A percentile compares a stretch with the other conserved stretches of the same genome.
Conservation (phyloP, 208 protist genomes). For the Trichomonas tenax region DNA sequence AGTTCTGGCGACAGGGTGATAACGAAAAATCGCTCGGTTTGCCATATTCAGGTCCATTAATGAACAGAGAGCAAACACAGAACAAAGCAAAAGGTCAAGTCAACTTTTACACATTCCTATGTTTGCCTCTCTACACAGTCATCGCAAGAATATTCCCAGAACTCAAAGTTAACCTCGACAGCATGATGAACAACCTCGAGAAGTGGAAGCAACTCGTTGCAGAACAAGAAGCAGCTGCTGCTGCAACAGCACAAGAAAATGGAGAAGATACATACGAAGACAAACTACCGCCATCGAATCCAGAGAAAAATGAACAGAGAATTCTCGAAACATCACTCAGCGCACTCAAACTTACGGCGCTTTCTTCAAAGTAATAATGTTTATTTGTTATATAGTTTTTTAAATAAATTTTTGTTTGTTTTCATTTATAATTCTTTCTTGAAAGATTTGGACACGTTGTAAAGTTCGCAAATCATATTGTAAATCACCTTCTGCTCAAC, state of each 20-base stretch:
- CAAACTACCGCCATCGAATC: neutral
- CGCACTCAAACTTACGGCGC: neutral
- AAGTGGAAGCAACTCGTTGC: neutral
- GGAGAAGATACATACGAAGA: neutral
- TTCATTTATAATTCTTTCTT: no score
- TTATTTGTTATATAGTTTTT: no score
- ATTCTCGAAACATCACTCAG: neutral
- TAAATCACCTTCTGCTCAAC: no score
- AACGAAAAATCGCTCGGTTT: neutral
- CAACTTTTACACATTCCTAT: neutral
- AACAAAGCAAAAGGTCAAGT: neutral
- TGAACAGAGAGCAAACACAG: neutral
- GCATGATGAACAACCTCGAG: neutral
- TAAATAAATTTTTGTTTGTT: no score
- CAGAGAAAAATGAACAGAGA: neutral
- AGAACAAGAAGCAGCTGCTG: neutral
- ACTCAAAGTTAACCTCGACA: neutral
- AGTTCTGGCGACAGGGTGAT: slow-evolving; percentile 1
- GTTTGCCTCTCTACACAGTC: neutral
- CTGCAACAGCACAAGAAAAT: neutral
- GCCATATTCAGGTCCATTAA: neutral
- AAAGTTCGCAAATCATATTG: no score
- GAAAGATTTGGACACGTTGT: no score
- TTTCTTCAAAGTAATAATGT: no score
- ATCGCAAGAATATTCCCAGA: slow-evolving; percentile 11